phyloP scores from a whole-genome alignment of 2,329 filamentous ascomycete genomes.

The Hysterium pulicare region DNA sequence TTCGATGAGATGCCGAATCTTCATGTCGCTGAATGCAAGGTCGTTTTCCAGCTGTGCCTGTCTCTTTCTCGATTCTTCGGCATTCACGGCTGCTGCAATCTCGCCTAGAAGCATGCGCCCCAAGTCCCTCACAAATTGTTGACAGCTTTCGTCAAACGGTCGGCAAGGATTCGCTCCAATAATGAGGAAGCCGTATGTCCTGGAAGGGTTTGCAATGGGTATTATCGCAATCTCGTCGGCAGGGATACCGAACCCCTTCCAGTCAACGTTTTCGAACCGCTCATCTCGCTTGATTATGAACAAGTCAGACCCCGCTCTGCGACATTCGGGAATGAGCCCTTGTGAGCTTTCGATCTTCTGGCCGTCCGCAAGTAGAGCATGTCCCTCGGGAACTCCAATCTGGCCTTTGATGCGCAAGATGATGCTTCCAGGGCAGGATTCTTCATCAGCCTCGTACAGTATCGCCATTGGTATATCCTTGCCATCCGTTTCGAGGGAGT shows the following conservation, averaged over 20 bases:
- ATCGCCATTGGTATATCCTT: constrained; percentile 30
- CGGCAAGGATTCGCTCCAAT: constrained; percentile 36
- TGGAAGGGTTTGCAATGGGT: constrained; percentile 21
- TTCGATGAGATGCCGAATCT: constrained; percentile 32
- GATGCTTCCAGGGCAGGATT: constrained; percentile 5
- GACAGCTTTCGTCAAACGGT: constrained; percentile 26
- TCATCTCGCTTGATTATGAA: constrained; percentile 25
- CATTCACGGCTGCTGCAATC: constrained; percentile 19
- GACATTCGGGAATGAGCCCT: constrained; percentile 28
- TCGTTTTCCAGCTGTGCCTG: constrained; percentile 33
- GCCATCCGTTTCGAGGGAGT: constrained; percentile 23
- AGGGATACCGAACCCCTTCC: constrained; percentile 26
- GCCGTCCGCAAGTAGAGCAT: constrained; percentile 22
- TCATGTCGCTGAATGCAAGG: constrained; percentile 31
- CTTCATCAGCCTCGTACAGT: constrained; percentile 23
- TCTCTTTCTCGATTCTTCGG: constrained; percentile 18
- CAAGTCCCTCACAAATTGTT: constrained; percentile 33
- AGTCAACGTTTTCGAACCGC: constrained; percentile 25
- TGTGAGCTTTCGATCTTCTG: constrained; percentile 19
- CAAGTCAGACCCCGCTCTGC: constrained; percentile 19
- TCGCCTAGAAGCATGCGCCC: constrained; percentile 30
- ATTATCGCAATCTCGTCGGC: constrained; percentile 24
- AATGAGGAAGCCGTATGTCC: constrained; percentile 28
- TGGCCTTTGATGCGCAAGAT: constrained; percentile 22
- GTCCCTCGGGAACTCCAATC: constrained; percentile 24